Evolutionary conservation across 2,329 filamentous ascomycete species (phyloP).

Genomic region (Macrophomina tecta): DNA sequence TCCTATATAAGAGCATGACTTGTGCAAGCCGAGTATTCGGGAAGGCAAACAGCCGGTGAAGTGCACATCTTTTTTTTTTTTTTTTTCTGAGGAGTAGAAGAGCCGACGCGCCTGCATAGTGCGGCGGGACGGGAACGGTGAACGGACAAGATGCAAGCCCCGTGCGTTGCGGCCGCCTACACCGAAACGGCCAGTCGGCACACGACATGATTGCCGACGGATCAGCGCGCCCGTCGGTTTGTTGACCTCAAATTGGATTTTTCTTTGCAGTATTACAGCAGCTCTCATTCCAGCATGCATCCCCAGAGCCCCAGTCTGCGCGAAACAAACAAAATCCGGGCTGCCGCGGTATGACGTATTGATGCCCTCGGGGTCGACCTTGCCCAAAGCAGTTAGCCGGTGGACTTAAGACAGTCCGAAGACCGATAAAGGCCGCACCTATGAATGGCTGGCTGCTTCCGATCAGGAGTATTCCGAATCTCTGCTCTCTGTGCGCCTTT

Average conservation of each 20-base stretch:
- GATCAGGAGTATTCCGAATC: slow-evolving; percentile 2
- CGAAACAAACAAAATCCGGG: neutral
- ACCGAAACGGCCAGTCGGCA: neutral
- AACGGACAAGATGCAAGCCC: neutral
- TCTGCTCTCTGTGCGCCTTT: neutral
- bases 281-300: too few species aligned
- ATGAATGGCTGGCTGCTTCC: neutral
- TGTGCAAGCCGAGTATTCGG: neutral
- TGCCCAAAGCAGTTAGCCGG: neutral
- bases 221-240: neutral
- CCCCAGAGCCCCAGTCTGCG: neutral
- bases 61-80: slow-evolving; percentile 17
- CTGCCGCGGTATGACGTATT: neutral
- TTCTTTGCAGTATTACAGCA: too few species aligned
- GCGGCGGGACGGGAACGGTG: neutral
- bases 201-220: neutral
- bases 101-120: neutral
- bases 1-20: neutral
- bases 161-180: neutral
- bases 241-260: too few species aligned
- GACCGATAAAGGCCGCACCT: neutral
- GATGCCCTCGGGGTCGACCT: neutral
- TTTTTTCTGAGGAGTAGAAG: neutral
- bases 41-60: neutral
- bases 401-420: slow-evolving; percentile 7